These are phyloP conservation scores for Alternaria sp. DNA, from an alignment of 2,329 filamentous ascomycete genomes.

Conservation along the genomic window DNA sequence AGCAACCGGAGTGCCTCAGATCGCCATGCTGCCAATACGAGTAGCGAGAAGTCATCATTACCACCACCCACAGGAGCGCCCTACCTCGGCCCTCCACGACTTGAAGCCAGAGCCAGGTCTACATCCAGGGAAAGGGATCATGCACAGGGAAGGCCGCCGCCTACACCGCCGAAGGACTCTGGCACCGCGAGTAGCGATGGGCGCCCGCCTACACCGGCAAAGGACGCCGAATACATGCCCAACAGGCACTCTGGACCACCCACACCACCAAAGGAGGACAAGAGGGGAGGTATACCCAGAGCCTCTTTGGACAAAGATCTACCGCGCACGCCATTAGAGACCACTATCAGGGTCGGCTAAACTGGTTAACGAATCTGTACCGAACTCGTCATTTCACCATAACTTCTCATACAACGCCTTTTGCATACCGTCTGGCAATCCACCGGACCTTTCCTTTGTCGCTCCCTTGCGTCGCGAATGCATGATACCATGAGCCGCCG, in stretches of 20 bases:
- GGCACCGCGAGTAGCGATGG: conserved; percentile 26
- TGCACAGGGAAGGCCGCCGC: conserved; percentile 46
- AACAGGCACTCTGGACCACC: conserved; percentile 43
- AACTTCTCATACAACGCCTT: not conserved
- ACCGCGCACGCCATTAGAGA: conserved; percentile 44
- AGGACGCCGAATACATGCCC: conserved; percentile 33
- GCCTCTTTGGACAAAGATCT: conserved; percentile 42
- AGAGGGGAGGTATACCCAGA: conserved; percentile 24
- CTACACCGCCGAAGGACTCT: conserved; percentile 54
- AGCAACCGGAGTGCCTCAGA: conserved; percentile 53
- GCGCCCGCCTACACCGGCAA: conserved; percentile 47
- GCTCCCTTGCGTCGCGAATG: conserved; percentile 15
- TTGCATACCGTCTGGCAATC: conserved; percentile 1
- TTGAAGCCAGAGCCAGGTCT: conserved; percentile 16
- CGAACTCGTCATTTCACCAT: not conserved
- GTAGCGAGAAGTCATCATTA: conserved; percentile 14
- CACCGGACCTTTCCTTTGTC: not conserved
- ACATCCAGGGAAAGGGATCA: conserved; percentile 32
- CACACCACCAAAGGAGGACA: conserved; percentile 50
- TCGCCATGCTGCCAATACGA: conserved; percentile 7
- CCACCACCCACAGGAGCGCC: conserved; percentile 32
- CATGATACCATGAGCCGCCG: conserved; percentile 28
- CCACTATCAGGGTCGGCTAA: conserved; percentile 41
- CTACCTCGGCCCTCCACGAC: conserved; percentile 14
- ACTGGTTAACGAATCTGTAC: not conserved